These are phyloP conservation scores for Exophiala calicioides DNA, from an alignment of 2,329 filamentous ascomycete species.

Conservation along the genomic window DNA sequence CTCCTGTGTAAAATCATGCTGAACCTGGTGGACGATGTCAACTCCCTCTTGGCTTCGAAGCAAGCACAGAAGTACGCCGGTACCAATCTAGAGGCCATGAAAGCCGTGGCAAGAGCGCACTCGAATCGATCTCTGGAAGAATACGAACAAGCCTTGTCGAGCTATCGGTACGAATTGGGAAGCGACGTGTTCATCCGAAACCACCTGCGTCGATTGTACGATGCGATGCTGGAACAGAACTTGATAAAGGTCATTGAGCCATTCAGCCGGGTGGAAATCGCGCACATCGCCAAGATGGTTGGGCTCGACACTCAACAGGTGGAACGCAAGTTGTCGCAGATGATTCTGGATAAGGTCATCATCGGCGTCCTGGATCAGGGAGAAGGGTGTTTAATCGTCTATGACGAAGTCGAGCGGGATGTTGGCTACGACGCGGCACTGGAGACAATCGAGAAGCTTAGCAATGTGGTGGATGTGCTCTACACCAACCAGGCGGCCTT, in stretches of 20 bases:
- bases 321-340: conserved; percentile 96
- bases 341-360: conserved; percentile 99
- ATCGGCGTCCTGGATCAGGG: conserved; percentile 96
- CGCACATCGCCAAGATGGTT: conserved; percentile 96
- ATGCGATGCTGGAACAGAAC: conserved; percentile 99
- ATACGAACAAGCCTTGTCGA: conserved; percentile 87
- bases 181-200: conserved; percentile 95
- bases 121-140: conserved; percentile 94
- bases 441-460: conserved; percentile 93
- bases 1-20: conserved; percentile 99
- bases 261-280: conserved; percentile 94
- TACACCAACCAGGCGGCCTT: conserved; percentile 97
- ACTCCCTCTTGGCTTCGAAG: conserved; percentile 90
- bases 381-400: conserved; percentile 95
- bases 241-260: conserved; percentile 99
- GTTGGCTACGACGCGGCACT: conserved; percentile 92
- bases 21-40: conserved; percentile 94
- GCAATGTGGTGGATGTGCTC: conserved; percentile 93
- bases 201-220: conserved; percentile 92
- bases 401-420: conserved; percentile 90
- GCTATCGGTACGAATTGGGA: conserved; percentile 91
- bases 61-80: conserved; percentile 95
- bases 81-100: conserved; percentile 97
- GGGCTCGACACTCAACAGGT: conserved; percentile 94
- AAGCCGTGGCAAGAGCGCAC: conserved; percentile 94